phyloP scores from a whole-genome alignment of 768 basidiomycete genomes.

The Sistotremastrum niveocremeum region DNA sequence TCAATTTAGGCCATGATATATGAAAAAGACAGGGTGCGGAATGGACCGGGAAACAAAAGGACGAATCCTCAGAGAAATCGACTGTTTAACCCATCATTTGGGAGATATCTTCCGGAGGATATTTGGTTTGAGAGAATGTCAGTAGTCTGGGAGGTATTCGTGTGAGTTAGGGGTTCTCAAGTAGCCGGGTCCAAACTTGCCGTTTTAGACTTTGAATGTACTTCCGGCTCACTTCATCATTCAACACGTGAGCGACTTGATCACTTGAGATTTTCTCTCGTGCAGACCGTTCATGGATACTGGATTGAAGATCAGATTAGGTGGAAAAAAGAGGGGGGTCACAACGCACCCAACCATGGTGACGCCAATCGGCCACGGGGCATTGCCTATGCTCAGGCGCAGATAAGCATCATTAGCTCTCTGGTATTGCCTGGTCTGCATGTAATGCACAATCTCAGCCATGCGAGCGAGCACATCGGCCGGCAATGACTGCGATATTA shows the following conservation, averaged over 20 bases:
- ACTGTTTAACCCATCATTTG: constrained; percentile 75
- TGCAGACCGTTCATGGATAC: constrained; percentile 96
- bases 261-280: constrained; percentile 96
- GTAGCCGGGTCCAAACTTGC: constrained; percentile 26
- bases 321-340: not conserved
- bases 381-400: constrained; percentile 93
- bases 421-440: constrained; percentile 95
- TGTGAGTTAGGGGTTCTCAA: not conserved
- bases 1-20: too few species aligned
- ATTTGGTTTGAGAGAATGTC: constrained; percentile 92
- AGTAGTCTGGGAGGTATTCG: constrained; percentile 44
- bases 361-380: constrained; percentile 99
- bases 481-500: constrained; percentile 45
- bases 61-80: constrained; percentile 15
- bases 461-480: constrained; percentile 74
- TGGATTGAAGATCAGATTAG: constrained; percentile 13
- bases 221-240: constrained; percentile 97
- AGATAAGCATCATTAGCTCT: constrained; percentile 95
- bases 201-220: constrained; percentile 97
- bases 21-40: constrained; percentile 21
- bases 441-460: constrained; percentile 89
- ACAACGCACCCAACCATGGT: constrained; percentile 89
- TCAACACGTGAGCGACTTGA: constrained; percentile 94
- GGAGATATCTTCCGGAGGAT: constrained; percentile 84
- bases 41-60: constrained; percentile 17